Evolutionary conservation across 257 asterid species (phyloP).

Genomic region (Henckelia pumila): DNA sequence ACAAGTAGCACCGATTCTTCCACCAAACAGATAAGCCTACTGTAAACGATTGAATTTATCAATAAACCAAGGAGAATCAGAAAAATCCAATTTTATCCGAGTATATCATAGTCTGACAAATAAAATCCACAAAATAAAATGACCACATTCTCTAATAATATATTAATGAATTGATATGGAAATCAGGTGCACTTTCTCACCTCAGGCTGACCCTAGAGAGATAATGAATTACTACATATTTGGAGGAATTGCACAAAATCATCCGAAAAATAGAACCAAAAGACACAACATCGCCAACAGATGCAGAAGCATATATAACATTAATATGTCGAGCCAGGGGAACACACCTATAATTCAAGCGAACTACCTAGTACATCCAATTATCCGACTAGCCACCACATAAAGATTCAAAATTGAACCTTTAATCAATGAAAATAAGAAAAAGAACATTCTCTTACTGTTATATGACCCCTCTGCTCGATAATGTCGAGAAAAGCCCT

Average conservation of each 20-base stretch:
- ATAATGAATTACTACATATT: background rate
- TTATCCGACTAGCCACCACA: background rate
- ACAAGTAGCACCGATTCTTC: background rate
- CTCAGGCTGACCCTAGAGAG: background rate
- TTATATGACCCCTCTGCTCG: background rate
- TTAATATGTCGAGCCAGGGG: background rate
- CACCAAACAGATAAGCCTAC: background rate
- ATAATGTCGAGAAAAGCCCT: constrained; percentile 10
- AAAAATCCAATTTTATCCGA: constrained; percentile 1
- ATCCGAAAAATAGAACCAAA: background rate
- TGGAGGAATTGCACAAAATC: constrained; percentile 5
- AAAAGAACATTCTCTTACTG: constrained; percentile 14
- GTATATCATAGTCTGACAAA: background rate
- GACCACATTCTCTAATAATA: background rate
- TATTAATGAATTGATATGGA: background rate
- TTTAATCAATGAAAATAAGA: background rate
- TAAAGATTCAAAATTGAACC: background rate
- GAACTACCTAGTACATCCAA: background rate
- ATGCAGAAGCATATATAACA: constrained; percentile 10
- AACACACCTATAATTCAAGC: background rate
- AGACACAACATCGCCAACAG: background rate
- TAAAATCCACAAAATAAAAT: background rate
- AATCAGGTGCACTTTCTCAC: background rate
- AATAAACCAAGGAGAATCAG: background rate
- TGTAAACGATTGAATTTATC: background rate